phyloP scores from a whole-genome alignment of 176 grass and related monocot genomes.

The Avena atlantica region DNA sequence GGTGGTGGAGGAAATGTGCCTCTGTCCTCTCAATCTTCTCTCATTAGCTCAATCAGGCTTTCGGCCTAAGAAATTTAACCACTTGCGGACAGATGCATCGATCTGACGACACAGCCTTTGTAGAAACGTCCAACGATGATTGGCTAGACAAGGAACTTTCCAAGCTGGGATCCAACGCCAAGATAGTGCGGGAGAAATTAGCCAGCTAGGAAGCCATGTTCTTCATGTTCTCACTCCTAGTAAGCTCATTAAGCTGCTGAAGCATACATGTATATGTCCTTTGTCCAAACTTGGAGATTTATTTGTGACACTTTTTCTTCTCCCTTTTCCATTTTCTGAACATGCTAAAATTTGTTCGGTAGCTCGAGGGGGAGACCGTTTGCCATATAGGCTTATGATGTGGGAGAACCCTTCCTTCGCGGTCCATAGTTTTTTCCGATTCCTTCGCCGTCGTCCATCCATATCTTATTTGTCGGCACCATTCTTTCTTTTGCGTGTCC shows the following conservation, averaged over 20 bases:
- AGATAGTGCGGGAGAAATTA: neutral
- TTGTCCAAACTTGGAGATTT: neutral
- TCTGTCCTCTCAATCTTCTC: neutral
- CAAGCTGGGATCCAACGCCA: slow-evolving; percentile 7
- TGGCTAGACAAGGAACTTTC: neutral
- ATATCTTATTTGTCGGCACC: too few relatives aligned
- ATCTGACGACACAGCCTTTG: neutral
- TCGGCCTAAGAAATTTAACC: slow-evolving; percentile 29
- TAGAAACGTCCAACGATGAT: slow-evolving; percentile 5
- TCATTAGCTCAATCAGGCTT: neutral
- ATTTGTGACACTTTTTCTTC: neutral
- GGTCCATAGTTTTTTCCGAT: too few relatives aligned
- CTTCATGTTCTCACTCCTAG: neutral
- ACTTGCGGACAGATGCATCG: neutral
- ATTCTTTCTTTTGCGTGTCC: too few relatives aligned
- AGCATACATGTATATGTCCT: neutral
- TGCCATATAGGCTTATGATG: too few relatives aligned
- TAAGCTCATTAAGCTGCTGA: neutral
- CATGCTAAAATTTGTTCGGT: too few relatives aligned
- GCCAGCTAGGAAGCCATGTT: slow-evolving; percentile 14
- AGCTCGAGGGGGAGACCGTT: too few relatives aligned
- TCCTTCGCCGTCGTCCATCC: too few relatives aligned
- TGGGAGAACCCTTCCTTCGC: too few relatives aligned
- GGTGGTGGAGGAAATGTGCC: slow-evolving; percentile 17
- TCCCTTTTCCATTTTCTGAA: too few relatives aligned